These are phyloP conservation scores for Cryptococcus sp. DNA, from an alignment of 1,284 basidiomycete species.

Conservation along the genomic window DNA sequence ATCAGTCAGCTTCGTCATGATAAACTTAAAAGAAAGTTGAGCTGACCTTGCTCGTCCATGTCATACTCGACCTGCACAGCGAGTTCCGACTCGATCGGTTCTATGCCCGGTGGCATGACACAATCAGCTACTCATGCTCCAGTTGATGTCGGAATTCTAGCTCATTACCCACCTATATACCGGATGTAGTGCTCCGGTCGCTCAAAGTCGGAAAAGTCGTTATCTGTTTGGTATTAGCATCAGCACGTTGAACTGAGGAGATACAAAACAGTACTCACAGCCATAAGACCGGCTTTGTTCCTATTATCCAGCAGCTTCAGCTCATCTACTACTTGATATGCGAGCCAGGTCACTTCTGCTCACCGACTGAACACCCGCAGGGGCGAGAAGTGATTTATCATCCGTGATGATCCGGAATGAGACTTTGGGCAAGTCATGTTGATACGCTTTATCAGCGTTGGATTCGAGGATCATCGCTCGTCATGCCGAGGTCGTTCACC, in stretches of 20 bases:
- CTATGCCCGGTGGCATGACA: conserved; percentile 53
- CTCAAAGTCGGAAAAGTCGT: conserved; percentile 73
- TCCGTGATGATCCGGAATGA: conserved; percentile 48
- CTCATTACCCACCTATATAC: conserved; percentile 68
- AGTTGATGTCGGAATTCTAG: neutral
- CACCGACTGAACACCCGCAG: conserved; percentile 47
- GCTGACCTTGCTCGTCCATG: conserved; percentile 95
- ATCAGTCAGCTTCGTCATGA: conserved; percentile 6
- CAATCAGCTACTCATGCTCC: neutral
- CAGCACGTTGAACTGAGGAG: neutral
- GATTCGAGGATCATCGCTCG: conserved; percentile 34
- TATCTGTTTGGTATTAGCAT: conserved; percentile 58
- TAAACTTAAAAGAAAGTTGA: neutral
- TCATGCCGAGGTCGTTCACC: neutral
- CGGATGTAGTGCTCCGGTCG: conserved; percentile 85
- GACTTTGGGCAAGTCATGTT: conserved; percentile 45
- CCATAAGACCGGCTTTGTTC: conserved; percentile 48
- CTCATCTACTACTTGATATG: neutral
- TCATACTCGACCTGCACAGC: conserved; percentile 96
- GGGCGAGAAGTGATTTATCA: conserved; percentile 35
- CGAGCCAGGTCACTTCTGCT: conserved; percentile 8
- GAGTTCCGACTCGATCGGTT: conserved; percentile 90
- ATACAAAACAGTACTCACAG: conserved; percentile 28
- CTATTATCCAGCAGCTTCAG: conserved; percentile 23
- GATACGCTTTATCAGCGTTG: conserved; percentile 35